These are phyloP conservation scores for Theobroma cacao DNA, from an alignment of 345 rosid genomes.

Conservation along the genomic window DNA sequence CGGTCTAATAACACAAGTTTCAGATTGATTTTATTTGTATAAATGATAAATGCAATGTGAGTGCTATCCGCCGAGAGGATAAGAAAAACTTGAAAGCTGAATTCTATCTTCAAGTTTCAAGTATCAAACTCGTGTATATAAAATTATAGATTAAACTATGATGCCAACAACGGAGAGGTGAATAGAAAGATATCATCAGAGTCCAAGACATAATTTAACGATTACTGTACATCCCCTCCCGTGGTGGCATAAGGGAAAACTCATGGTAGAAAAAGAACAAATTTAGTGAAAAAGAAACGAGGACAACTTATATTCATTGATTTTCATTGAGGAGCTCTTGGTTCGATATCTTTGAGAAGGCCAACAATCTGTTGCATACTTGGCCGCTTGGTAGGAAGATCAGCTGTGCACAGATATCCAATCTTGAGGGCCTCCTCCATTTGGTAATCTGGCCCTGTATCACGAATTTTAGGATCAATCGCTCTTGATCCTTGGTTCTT, in stretches of 20 bases:
- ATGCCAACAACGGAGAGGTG: slow-evolving; percentile 22
- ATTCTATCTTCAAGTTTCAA: neutral
- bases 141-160: slow-evolving; percentile 19
- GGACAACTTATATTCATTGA: slow-evolving; percentile 13
- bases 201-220: slow-evolving; percentile 17
- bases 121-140: slow-evolving; percentile 19
- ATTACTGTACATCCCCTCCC: slow-evolving; percentile 32
- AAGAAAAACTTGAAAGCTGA: neutral
- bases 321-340: slow-evolving; percentile 39
- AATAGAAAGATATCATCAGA: slow-evolving; percentile 6
- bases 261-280: slow-evolving; percentile 12
- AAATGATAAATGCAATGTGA: neutral
- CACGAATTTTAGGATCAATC: slow-evolving; percentile 73
- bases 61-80: neutral
- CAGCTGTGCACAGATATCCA: slow-evolving; percentile 90
- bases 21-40: neutral
- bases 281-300: neutral
- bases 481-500: slow-evolving; percentile 57
- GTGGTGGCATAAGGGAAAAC: slow-evolving; percentile 21
- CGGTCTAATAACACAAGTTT: neutral
- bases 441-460: slow-evolving; percentile 57
- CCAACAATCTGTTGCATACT: slow-evolving; percentile 97
- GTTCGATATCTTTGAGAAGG: slow-evolving; percentile 89
- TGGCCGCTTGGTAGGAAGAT: slow-evolving; percentile 81
- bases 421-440: slow-evolving; percentile 89